Percentiles rank a stretch among this genome's conserved stretches.
phyloP scores from a whole-genome alignment of 257 asterid species.

The Agastache rugosa region DNA sequence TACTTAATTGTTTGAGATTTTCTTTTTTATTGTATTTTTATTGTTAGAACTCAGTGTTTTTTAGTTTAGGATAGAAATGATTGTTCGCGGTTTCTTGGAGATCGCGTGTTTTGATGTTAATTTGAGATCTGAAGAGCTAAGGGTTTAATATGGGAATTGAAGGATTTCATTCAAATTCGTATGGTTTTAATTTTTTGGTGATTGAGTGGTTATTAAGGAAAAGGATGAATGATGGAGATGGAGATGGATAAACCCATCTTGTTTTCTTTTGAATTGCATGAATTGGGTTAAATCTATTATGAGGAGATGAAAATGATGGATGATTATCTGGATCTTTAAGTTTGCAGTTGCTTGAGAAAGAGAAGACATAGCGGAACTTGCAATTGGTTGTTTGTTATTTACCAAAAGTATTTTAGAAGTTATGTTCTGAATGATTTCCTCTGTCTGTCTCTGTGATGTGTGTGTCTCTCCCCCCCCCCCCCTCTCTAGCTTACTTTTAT shows the following conservation, averaged over 20 bases:
- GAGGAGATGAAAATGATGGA: constrained; percentile 21
- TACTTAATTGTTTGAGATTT: constrained; percentile 26
- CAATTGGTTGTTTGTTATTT: constrained; percentile 25
- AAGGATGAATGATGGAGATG: constrained; percentile 29
- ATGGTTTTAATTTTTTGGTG: constrained; percentile 9
- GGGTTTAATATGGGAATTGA: background rate
- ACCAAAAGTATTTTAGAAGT: constrained; percentile 25
- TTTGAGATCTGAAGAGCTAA: constrained; percentile 44
- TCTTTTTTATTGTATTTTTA: background rate
- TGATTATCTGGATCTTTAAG: constrained; percentile 34
- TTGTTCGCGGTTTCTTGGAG: constrained; percentile 25
- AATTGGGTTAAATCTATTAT: constrained; percentile 25
- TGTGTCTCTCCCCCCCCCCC: background rate
- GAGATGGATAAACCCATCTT: constrained; percentile 35
- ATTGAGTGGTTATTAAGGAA: constrained; percentile 32
- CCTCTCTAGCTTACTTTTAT: background rate
- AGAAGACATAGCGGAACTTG: constrained; percentile 16
- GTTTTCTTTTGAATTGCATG: constrained; percentile 31
- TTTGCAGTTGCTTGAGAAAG: constrained; percentile 34
- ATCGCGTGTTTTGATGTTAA: constrained; percentile 33
- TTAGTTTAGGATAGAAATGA: background rate
- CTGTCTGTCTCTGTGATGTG: background rate
- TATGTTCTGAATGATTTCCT: constrained; percentile 3
- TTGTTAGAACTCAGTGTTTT: constrained; percentile 28
- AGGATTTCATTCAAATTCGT: background rate